Percentiles rank a stretch among this genome's conserved stretches.
These are phyloP conservation scores for Ophiocordyceps camponoti-saundersi DNA, from an alignment of 2,329 filamentous ascomycete species.

Conservation along the genomic window DNA sequence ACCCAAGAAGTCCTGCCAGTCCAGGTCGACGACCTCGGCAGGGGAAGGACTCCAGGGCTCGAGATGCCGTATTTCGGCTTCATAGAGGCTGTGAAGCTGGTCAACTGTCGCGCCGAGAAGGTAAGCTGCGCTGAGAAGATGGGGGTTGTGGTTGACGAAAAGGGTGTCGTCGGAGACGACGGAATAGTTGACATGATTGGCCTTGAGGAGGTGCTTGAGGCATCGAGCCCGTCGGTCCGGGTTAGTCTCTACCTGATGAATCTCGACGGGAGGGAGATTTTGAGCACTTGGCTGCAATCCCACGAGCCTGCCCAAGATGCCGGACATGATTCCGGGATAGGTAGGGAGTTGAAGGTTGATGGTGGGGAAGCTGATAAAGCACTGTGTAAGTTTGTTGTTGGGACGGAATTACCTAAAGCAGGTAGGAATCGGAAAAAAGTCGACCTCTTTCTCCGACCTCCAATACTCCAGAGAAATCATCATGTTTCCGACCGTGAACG, in stretches of 20 bases:
- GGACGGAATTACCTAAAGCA: background rate
- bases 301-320: constrained; percentile 14
- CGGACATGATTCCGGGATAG: constrained; percentile 12
- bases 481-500: constrained; percentile 4
- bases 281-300: constrained; percentile 9
- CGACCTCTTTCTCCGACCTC: background rate
- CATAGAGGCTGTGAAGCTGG: constrained; percentile 68
- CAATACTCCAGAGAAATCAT: background rate
- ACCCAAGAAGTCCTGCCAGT: constrained; percentile 78
- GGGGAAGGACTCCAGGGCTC: constrained; percentile 76
- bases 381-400: background rate
- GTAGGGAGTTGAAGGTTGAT: background rate
- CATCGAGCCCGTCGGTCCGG: constrained; percentile 65
- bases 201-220: constrained; percentile 76
- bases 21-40: constrained; percentile 61
- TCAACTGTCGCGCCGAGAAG: constrained; percentile 59
- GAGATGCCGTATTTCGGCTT: constrained; percentile 51
- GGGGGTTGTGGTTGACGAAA: constrained; percentile 71
- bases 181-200: constrained; percentile 82
- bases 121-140: constrained; percentile 73
- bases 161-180: constrained; percentile 60
- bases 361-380: background rate
- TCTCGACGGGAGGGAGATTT: constrained; percentile 50
- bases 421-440: too few relatives aligned
- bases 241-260: constrained; percentile 65